phyloP scores from a whole-genome alignment of 2,329 filamentous ascomycete genomes.

The Cytospora chrysosperma region DNA sequence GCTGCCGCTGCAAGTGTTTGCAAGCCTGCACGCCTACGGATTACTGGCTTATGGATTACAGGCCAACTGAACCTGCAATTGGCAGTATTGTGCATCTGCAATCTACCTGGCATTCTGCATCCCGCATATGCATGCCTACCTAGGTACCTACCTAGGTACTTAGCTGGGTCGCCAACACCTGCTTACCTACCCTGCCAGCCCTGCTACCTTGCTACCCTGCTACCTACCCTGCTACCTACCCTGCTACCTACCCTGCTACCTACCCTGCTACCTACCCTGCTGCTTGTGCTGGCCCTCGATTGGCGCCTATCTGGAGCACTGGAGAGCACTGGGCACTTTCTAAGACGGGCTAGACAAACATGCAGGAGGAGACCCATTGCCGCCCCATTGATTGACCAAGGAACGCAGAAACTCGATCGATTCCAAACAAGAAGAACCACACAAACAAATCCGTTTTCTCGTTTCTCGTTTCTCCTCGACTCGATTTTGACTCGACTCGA shows the following conservation, averaged over 20 bases:
- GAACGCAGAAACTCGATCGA: constrained; percentile 25
- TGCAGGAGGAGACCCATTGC: constrained; percentile 20
- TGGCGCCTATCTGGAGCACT: constrained; percentile 13
- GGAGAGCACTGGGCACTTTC: constrained; percentile 14
- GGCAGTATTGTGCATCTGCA: background rate
- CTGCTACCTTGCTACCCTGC: background rate
- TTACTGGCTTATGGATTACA: background rate
- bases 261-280: background rate
- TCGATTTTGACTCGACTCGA: background rate
- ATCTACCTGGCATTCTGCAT: background rate
- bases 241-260: background rate
- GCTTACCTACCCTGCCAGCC: background rate
- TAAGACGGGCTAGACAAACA: constrained; percentile 15
- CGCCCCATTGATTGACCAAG: constrained; percentile 20
- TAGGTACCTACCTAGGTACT: background rate
- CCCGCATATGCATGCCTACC: background rate
- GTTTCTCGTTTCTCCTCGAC: constrained; percentile 6
- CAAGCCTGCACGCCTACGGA: background rate
- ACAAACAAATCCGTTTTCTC: constrained; percentile 7
- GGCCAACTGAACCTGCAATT: background rate
- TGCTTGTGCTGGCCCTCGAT: background rate
- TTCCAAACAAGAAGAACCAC: constrained; percentile 20
- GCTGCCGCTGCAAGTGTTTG: background rate
- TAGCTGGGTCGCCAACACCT: background rate
- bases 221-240: background rate